Base-by-base conservation (phyloP, 306 rosid species). In the Dryas octopetala region DNA sequence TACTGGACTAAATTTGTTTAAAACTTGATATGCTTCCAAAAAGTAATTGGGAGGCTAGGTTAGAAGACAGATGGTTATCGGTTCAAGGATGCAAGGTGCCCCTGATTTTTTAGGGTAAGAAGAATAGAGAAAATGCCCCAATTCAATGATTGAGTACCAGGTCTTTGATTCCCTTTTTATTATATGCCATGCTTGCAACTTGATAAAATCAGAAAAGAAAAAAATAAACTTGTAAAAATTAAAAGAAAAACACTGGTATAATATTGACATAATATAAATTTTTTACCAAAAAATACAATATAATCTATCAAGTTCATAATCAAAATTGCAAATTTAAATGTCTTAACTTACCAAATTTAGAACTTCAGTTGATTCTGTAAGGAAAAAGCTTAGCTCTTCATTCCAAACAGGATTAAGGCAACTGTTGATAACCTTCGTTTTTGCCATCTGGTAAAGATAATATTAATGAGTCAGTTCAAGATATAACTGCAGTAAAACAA, bases 371-470 rank as follows among this genome's bases (percentile, higher is more conserved):
- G 99, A 93, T 65, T 89, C 92, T 28, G 83, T 84, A 70, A 92
- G 82, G 49, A 82, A 70, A 82, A 95, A 92, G 83, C 78, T 90
- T 16, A 95, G 81, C 76, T 92, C 99, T 80, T 95, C 99, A 83
- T 95, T 95, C 99, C 99, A 95, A 73, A 95, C 92, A 7, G 99
- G 99, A 84, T 92, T 86, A 73, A 95, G 91, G 83, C 97, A 95
- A 74, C 98, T 89, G 60, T 92, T 81, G 76, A 95, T 95, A 71
- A 95, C 99, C 86, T 85, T 92, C 52, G 99, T 95, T 88, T 92
- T 95, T 41, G 96, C 93, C 26, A 88, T 86, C 99, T 95, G 96
- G 49, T 66, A 76, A 84, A 83, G 62, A 87, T 61, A 15, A 83
- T 57, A 14, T 5, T 45, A 68, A 80, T 9, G 43, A 87, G 68